phyloP scores from a whole-genome alignment of 306 rosid genomes.

The Medicago lupulina region DNA sequence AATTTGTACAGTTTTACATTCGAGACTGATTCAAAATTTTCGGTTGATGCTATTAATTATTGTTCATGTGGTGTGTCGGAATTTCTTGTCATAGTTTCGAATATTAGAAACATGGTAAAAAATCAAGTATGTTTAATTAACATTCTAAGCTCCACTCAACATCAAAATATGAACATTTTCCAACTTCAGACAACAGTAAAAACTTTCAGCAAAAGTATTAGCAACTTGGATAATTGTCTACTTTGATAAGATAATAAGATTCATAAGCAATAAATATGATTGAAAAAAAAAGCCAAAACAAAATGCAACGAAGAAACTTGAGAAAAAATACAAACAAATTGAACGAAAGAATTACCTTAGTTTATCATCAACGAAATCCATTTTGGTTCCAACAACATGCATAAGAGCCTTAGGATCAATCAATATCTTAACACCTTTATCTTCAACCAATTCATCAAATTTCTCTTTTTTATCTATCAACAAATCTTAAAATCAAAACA shows the following conservation, averaged over 20 bases:
- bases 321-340: not conserved
- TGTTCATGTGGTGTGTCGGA: too few relatives aligned
- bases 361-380: slow-evolving; percentile 97
- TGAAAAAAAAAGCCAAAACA: too few relatives aligned
- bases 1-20: too few relatives aligned
- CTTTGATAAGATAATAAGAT: not conserved
- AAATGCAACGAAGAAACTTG: too few relatives aligned
- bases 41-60: too few relatives aligned
- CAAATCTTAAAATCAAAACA: not conserved
- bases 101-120: too few relatives aligned
- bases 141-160: not conserved
- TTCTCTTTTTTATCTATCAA: slow-evolving; percentile 87
- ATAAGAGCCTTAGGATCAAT: slow-evolving; percentile 96
- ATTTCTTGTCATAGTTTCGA: too few relatives aligned
- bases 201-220: not conserved
- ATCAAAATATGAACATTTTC: not conserved
- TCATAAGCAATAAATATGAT: not conserved
- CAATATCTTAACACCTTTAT: slow-evolving; percentile 88
- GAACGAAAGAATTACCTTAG: slow-evolving; percentile 63
- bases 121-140: too few relatives aligned
- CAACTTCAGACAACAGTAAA: not conserved
- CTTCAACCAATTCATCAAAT: slow-evolving; percentile 90
- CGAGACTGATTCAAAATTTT: too few relatives aligned
- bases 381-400: slow-evolving; percentile 96
- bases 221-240: too few relatives aligned